Conservation (phyloP, 257 asterid species). For the Avicennia marina region DNA sequence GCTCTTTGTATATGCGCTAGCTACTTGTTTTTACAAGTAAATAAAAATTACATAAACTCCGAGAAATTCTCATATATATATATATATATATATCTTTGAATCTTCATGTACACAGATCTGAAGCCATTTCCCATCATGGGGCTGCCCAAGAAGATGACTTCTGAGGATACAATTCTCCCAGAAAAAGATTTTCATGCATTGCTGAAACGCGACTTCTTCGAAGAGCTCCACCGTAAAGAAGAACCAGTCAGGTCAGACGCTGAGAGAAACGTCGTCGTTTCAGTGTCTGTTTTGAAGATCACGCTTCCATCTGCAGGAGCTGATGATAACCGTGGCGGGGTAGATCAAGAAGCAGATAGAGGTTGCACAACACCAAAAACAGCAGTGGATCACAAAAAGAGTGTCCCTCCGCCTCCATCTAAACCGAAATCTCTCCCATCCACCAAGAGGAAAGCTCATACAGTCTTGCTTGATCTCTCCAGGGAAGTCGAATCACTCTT, state of each 20-base stretch:
- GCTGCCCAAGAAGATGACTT: slow-evolving; percentile 22
- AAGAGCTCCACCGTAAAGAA: neutral
- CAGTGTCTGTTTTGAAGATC: slow-evolving; percentile 24
- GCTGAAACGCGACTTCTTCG: slow-evolving; percentile 19
- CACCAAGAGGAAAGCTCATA: slow-evolving; percentile 30
- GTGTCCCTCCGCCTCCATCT: slow-evolving; percentile 57
- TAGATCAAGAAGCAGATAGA: slow-evolving; percentile 15
- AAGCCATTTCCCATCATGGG: slow-evolving; percentile 32
- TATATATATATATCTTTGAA: neutral
- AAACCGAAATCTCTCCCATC: slow-evolving; percentile 50
- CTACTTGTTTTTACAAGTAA: slow-evolving; percentile 6
- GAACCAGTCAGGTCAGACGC: neutral
- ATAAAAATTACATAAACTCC: neutral
- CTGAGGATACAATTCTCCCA: slow-evolving; percentile 8
- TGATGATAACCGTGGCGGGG: neutral
- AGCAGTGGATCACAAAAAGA: slow-evolving; percentile 23
- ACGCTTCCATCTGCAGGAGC: slow-evolving; percentile 10
- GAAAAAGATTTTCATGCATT: slow-evolving; percentile 25
- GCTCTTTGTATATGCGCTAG: no score
- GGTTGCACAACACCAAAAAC: slow-evolving; percentile 54
- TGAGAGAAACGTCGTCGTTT: slow-evolving; percentile 4
- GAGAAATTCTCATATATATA: neutral
- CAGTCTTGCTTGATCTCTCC: slow-evolving; percentile 43
- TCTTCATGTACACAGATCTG: slow-evolving; percentile 18
- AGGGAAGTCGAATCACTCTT: slow-evolving; percentile 44